Conservation (phyloP, 345 rosid species). For the Dovyalis caffra region DNA sequence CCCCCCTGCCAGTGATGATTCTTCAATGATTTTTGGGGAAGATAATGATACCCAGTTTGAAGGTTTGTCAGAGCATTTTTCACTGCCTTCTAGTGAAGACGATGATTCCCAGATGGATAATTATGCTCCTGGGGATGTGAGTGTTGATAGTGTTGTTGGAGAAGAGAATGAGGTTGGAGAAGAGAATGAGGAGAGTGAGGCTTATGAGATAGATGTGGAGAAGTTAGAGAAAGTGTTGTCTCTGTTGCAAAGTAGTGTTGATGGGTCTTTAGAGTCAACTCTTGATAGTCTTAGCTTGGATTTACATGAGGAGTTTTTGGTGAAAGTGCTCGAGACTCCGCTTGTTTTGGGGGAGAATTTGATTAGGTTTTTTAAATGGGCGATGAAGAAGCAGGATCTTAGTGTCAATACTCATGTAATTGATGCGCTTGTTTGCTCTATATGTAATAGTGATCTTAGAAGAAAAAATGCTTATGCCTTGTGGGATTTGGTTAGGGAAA, state of each 20-base stretch:
- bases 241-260: conserved; percentile 60
- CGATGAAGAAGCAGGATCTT: conserved; percentile 31
- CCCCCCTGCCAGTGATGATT: conserved; percentile 13
- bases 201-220: conserved; percentile 43
- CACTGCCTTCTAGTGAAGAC: conserved; percentile 6
- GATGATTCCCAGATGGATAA: conserved; percentile 17
- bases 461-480: conserved; percentile 50
- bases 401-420: conserved; percentile 35
- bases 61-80: neutral
- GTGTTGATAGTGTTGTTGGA: neutral
- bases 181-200: conserved; percentile 12
- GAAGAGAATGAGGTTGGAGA: neutral
- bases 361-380: conserved; percentile 68
- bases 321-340: conserved; percentile 56
- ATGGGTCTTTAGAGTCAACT: conserved; percentile 52
- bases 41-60: conserved; percentile 14
- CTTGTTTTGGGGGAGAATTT: conserved; percentile 49
- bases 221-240: conserved; percentile 58
- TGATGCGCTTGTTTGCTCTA: conserved; percentile 46
- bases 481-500: conserved; percentile 75
- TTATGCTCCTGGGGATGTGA: neutral
- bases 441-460: conserved; percentile 40
- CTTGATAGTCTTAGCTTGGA: conserved; percentile 44
- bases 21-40: neutral
- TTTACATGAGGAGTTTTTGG: conserved; percentile 48